Conservation (phyloP, 805 yeast species). For the Starmerella etchellsii region DNA sequence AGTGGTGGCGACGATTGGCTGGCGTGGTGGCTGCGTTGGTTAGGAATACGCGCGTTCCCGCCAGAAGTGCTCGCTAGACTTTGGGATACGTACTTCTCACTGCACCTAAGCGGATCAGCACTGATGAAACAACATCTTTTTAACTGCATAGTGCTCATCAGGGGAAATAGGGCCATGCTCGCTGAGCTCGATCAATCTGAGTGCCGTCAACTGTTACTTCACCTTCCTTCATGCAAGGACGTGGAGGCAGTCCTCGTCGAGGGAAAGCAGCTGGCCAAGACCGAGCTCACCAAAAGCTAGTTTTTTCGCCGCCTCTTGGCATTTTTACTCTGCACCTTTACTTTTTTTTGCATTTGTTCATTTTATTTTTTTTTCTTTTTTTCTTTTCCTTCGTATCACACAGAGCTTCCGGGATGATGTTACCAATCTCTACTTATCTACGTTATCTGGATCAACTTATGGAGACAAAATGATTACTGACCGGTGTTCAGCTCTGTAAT, state of each 20-base stretch:
- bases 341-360: background rate
- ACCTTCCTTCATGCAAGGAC: constrained; percentile 15
- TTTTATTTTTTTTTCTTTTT: background rate
- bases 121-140: constrained; percentile 40
- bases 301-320: background rate
- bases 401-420: constrained; percentile 11
- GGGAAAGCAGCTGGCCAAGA: constrained; percentile 7
- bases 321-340: no score
- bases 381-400: background rate
- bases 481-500: no score
- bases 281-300: no score
- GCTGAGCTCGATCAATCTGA: constrained; percentile 85
- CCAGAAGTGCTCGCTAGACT: constrained; percentile 70
- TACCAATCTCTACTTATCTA: constrained; percentile 8
- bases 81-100: constrained; percentile 81
- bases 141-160: constrained; percentile 62
- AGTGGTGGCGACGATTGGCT: constrained; percentile 72
- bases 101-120: constrained; percentile 27
- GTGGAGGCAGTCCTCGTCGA: constrained; percentile 17
- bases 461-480: constrained; percentile 6
- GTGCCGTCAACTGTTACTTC: constrained; percentile 55
- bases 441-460: constrained; percentile 14
- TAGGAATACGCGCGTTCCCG: constrained; percentile 77
- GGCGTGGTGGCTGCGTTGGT: constrained; percentile 88
- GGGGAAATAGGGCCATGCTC: constrained; percentile 63